Evolutionary conservation across 108 stramenopile species (phyloP).

Genomic region (Pseudonitzschia multiseries): DNA sequence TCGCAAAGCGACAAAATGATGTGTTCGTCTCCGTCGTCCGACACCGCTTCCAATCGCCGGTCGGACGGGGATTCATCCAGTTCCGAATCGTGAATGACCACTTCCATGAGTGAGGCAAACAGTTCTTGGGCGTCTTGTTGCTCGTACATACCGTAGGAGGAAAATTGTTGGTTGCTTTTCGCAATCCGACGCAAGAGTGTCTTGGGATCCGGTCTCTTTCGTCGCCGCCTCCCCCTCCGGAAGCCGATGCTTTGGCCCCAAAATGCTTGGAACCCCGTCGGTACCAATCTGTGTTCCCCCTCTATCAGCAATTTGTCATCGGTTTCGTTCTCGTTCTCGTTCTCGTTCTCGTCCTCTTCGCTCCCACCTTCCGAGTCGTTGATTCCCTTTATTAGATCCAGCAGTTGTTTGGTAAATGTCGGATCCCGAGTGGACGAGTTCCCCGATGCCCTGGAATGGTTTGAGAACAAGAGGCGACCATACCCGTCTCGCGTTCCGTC

Average conservation of each 20-base stretch:
- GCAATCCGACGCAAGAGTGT: slow-evolving; percentile 38
- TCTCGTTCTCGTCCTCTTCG: not conserved
- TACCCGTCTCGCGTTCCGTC: not conserved
- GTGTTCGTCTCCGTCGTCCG: not conserved
- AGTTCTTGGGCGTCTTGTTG: slow-evolving; percentile 89
- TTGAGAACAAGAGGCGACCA: not conserved
- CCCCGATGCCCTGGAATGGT: not conserved
- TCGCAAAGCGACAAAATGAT: not conserved
- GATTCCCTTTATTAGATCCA: slow-evolving; percentile 36
- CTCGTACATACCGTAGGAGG: slow-evolving; percentile 31
- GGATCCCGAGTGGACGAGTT: not conserved
- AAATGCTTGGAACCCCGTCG: not conserved
- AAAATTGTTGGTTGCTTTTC: slow-evolving; percentile 54
- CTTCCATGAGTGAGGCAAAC: slow-evolving; percentile 65
- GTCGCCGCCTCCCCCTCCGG: not conserved
- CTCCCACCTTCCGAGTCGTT: slow-evolving; percentile 33
- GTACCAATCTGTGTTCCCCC: not conserved
- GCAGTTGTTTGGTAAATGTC: slow-evolving; percentile 21
- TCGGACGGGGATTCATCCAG: slow-evolving; percentile 18
- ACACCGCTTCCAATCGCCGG: slow-evolving; percentile 13
- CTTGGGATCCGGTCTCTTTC: slow-evolving; percentile 22
- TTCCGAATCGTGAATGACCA: slow-evolving; percentile 42
- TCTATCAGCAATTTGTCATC: not conserved
- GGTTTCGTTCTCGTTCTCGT: not conserved
- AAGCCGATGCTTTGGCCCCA: not conserved